A percentile compares a stretch with the other conserved stretches of the same genome.
phyloP scores from a whole-genome alignment of 495 filamentous ascomycete genomes.

The Daldinia concentrica region DNA sequence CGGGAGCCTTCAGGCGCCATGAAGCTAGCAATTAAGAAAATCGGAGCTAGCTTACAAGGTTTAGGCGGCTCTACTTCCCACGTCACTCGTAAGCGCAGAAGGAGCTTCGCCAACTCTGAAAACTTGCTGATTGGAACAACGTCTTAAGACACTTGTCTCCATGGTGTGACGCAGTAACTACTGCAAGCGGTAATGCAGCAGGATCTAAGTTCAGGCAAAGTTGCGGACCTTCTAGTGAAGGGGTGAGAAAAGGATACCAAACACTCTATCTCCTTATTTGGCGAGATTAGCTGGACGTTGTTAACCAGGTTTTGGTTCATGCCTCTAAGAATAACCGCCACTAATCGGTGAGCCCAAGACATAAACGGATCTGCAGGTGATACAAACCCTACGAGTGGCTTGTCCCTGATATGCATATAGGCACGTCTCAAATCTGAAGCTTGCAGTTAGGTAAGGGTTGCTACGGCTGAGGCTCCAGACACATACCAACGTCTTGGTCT shows the following conservation, averaged over 20 bases:
- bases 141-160: conserved; percentile 30
- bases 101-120: conserved; percentile 26
- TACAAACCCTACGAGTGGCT: conserved; percentile 30
- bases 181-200: conserved; percentile 22
- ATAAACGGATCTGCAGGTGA: conserved; percentile 35
- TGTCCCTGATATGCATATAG: conserved; percentile 17
- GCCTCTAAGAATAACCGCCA: conserved; percentile 42
- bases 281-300: conserved; percentile 11
- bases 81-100: conserved; percentile 28
- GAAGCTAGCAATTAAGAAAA: conserved; percentile 21
- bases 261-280: conserved; percentile 1
- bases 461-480: conserved; percentile 7
- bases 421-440: conserved; percentile 9
- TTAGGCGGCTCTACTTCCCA: conserved; percentile 20
- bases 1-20: conserved; percentile 14
- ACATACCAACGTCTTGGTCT: conserved; percentile 4
- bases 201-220: conserved; percentile 15
- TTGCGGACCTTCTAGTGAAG: conserved; percentile 22
- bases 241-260: conserved; percentile 1
- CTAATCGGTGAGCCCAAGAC: conserved; percentile 33
- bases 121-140: conserved; percentile 12
- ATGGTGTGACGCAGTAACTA: conserved; percentile 26
- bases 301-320: conserved; percentile 25
- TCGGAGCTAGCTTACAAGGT: conserved; percentile 27
- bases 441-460: conserved; percentile 18